Percentiles rank a stretch among this genome's conserved stretches.
phyloP scores from a whole-genome alignment of 176 grass and related monocot species.

The bread wheat (Triticum aestivum) region IWGSC_CS_RefSeq_v2.1 NC_057794.1:85254685-85255184 shows the following conservation, averaged over 20 bases:
- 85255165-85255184: constrained; percentile 38
- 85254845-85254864: constrained; percentile 24
- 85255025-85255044: constrained; percentile 67
- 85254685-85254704: background rate
- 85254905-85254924: constrained; percentile 63
- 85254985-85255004: constrained; percentile 78
- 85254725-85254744: background rate
- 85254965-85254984: constrained; percentile 60
- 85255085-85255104: constrained; percentile 45
- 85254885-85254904: constrained; percentile 63
- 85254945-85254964: constrained; percentile 75
- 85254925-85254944: constrained; percentile 66
- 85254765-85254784: background rate
- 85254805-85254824: background rate
- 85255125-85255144: constrained; percentile 59
- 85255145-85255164: constrained; percentile 53
- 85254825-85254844: background rate
- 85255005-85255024: constrained; percentile 79
- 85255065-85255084: constrained; percentile 62
- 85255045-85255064: constrained; percentile 61
- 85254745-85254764: constrained; percentile 12
- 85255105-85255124: constrained; percentile 77
- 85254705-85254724: background rate
- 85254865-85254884: constrained; percentile 39
- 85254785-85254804: constrained; percentile 13